Evolutionary conservation across 768 basidiomycete genomes (phyloP), one percentile per base, ranked within the genome.

Genomic region (Boletellus emodensis): DNA sequence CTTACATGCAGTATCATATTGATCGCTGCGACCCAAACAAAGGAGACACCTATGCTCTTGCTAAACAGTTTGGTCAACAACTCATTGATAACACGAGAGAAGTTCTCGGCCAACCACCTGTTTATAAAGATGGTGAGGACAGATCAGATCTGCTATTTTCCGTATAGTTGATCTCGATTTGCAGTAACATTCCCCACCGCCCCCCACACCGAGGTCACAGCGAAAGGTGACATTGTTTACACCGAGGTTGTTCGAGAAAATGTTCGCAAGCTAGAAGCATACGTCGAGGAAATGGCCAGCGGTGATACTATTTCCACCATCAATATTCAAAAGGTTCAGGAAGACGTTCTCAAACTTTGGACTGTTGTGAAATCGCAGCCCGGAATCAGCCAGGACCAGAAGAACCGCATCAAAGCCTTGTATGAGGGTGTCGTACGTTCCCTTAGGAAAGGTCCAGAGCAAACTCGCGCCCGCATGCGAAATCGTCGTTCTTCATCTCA

Each of bases 251-350:
- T 92, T 53, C 90, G 96, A 43, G 90, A 95, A 66, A 90, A 91
- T 51, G 95, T 98, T 40, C 87, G 96, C 61, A 97, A 98, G 73
- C 78, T 99, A 39, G 96, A 99, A 71, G 91, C 93, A 2, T 99
- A 99, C 61, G 96, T 92, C 47, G 85, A 94, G 62, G 94, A 99
- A 72, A 99, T 99, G 96, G 94, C 96, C 1, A 91, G 89, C 52
- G 91, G 93, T 3, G 92, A 94, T 63, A 84, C 88, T 6, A 87
- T 91, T 44, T 81, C 89, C 3, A 75, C 82, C 32, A 82, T 94
- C 65, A 97, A 98, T 71, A 89, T 96, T 53, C 90, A 96, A 74
- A 98, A 98, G 72, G 93, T 98, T 40, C 94, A 98, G 64, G 90
- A 94, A 36, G 94, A 98, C 58, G 92, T 99, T 43, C 77, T 94